phyloP scores from a whole-genome alignment of 768 basidiomycete genomes.

The Mycena alexandri region DNA sequence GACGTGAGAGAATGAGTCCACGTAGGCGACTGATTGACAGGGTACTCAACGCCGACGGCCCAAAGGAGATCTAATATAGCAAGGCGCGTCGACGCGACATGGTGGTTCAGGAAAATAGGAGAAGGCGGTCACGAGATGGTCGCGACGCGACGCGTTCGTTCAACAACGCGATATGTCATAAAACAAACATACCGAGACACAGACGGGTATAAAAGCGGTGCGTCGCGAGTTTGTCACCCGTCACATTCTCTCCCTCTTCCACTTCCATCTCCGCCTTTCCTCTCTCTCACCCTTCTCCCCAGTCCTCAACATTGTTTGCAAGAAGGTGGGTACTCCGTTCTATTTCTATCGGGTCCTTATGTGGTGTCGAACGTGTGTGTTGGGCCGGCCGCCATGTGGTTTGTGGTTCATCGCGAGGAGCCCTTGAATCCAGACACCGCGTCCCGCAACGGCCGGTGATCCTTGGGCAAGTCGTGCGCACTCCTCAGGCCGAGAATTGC shows the following conservation, averaged over 20 bases:
- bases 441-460: neutral
- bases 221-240: neutral
- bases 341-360: neutral
- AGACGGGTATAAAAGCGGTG: conserved; percentile 11
- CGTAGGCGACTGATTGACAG: too few species aligned
- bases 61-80: too few species aligned
- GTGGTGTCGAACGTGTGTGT: neutral
- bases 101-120: too few species aligned
- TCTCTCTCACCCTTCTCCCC: neutral
- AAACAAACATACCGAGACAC: neutral
- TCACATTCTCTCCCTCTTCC: neutral
- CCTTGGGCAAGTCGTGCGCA: conserved; percentile 6
- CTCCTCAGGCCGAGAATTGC: conserved; percentile 18
- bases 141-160: conserved; percentile 4
- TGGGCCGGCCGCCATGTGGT: neutral
- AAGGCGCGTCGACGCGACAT: too few species aligned
- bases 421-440: conserved; percentile 3
- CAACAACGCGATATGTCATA: neutral
- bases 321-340: neutral
- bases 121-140: conserved; percentile 7
- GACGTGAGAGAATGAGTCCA: too few species aligned
- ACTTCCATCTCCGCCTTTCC: neutral
- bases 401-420: conserved; percentile 1
- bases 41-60: too few species aligned
- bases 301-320: neutral